Evolutionary conservation across 2,329 filamentous ascomycete species (phyloP).

Genomic region (Madurella fahalii): DNA sequence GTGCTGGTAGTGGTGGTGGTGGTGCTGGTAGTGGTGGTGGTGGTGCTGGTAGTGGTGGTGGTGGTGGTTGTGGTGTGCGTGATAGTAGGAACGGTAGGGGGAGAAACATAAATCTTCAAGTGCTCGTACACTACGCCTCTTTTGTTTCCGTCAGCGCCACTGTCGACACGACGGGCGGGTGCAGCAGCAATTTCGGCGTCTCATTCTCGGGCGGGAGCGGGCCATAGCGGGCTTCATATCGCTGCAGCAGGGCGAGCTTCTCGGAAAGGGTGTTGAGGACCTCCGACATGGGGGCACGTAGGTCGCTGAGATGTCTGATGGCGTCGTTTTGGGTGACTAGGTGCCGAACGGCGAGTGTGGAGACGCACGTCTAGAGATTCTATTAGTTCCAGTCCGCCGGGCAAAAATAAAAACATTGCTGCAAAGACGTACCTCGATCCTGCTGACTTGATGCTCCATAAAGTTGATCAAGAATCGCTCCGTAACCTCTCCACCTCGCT

Average conservation of each 20-base stretch:
- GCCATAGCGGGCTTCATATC: constrained; percentile 54
- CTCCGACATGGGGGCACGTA: constrained; percentile 72
- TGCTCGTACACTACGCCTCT: no score
- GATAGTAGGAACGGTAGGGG: no score
- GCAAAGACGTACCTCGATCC: constrained; percentile 74
- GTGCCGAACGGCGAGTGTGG: constrained; percentile 74
- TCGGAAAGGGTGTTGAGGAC: constrained; percentile 60
- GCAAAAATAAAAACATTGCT: not conserved
- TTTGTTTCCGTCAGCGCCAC: no score
- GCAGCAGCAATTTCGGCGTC: not conserved
- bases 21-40: no score
- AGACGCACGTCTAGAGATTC: constrained; percentile 65
- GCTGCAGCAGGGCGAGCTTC: constrained; percentile 61
- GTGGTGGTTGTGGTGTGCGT: no score
- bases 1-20: not conserved
- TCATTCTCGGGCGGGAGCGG: constrained; percentile 2
- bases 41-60: not conserved
- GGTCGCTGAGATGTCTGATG: constrained; percentile 61
- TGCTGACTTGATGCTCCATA: constrained; percentile 89
- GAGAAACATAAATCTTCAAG: no score
- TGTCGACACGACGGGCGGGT: no score
- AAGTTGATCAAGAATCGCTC: constrained; percentile 86
- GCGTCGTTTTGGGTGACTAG: constrained; percentile 65
- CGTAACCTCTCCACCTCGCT: constrained; percentile 75
- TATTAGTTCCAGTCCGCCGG: not conserved